Conservation (phyloP, 2,329 filamentous ascomycete species). For the Penicillium crustosum region DNA sequence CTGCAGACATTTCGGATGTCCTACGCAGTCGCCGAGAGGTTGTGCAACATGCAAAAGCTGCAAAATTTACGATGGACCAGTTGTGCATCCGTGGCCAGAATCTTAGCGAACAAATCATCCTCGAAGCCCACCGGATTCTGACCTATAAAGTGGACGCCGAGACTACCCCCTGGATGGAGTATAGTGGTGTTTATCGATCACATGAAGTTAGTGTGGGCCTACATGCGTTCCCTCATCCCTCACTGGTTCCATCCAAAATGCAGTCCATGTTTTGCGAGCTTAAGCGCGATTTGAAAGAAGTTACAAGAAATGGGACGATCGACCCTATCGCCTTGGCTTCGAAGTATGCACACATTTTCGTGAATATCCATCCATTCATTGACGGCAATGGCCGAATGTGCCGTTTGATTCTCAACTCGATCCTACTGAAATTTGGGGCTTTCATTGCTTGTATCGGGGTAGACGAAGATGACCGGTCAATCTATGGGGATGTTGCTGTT, state of each 20-base stretch:
- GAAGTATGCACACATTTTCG: constrained; percentile 8
- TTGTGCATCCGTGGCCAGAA: background rate
- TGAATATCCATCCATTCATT: constrained; percentile 10
- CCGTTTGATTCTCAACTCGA: background rate
- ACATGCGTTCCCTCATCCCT: constrained; percentile 1
- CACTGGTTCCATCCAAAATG: constrained; percentile 5
- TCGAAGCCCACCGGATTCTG: constrained; percentile 4
- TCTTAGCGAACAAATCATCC: constrained; percentile 4
- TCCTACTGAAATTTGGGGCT: background rate
- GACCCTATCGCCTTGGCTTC: constrained; percentile 7
- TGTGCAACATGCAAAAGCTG: constrained; percentile 5
- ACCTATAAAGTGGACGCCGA: constrained; percentile 1
- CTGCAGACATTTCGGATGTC: background rate
- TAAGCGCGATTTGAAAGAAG: constrained; percentile 2
- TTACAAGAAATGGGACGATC: background rate
- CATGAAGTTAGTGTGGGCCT: constrained; percentile 1
- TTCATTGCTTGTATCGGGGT: background rate
- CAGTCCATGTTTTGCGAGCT: constrained; percentile 8
- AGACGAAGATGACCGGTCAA: background rate
- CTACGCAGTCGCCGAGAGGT: constrained; percentile 1
- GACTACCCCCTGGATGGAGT: constrained; percentile 1
- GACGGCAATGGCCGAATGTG: background rate
- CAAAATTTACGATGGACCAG: background rate
- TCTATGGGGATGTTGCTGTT: background rate
- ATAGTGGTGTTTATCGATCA: constrained; percentile 6